These are phyloP conservation scores for Ettlia oleoabundans DNA, from an alignment of 139 green algal genomes.

Conservation along the genomic window DNA sequence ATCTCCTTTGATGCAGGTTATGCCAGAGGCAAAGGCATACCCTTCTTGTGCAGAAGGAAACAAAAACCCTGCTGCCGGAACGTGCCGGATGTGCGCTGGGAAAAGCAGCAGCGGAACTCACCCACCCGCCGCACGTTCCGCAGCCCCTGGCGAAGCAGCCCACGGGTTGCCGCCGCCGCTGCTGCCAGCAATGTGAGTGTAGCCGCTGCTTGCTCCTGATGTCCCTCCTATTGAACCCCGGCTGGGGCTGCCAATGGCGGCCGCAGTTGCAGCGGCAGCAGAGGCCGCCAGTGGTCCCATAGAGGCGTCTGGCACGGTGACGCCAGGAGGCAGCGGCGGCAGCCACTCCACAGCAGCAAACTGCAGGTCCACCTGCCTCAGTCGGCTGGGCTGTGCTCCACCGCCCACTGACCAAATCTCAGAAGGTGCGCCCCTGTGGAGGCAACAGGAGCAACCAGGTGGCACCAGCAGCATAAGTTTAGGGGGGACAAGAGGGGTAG, in stretches of 20 bases:
- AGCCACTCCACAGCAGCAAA: conserved; percentile 86
- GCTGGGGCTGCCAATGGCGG: not conserved
- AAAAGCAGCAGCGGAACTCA: not conserved
- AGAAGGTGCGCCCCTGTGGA: conserved; percentile 62
- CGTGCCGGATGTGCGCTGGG: too few relatives aligned
- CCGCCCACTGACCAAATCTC: conserved; percentile 78
- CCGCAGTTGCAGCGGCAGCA: not conserved
- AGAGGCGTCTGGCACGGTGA: not conserved
- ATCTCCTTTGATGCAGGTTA: not conserved
- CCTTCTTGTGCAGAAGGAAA: too few relatives aligned
- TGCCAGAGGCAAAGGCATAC: too few relatives aligned
- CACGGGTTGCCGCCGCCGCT: not conserved
- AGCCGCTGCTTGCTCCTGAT: too few relatives aligned
- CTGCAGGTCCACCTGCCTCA: conserved; percentile 80
- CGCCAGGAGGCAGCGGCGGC: conserved; percentile 9
- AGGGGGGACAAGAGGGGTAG: too few relatives aligned
- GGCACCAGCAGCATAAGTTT: too few relatives aligned
- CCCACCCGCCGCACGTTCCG: not conserved
- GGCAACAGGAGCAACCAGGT: too few relatives aligned
- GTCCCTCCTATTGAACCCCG: not conserved
- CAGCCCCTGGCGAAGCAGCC: not conserved
- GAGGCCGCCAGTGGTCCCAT: not conserved
- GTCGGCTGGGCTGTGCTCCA: conserved; percentile 38
- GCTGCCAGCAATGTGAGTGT: not conserved
- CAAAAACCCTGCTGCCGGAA: too few relatives aligned